Base-by-base conservation (phyloP, 2,329 filamentous ascomycete species). In the Calcarisporium arbuscula region DNA sequence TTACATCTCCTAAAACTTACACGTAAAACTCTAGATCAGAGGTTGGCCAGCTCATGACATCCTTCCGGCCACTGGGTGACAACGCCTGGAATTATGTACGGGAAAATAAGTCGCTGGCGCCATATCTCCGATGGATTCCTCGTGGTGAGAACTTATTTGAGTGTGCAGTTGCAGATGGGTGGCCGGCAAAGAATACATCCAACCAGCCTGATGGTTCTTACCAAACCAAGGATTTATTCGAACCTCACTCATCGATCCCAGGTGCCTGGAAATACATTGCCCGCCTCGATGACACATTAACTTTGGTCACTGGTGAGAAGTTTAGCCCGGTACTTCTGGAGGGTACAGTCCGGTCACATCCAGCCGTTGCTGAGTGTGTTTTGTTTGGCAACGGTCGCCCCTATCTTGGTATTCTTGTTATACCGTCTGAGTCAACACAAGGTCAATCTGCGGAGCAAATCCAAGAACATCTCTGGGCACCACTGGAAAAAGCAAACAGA, bases 281-380 rank as follows among this genome's bases (percentile, higher is more conserved):
- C 2, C 62, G 80, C 25, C 67, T 69, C 1, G 80, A 84, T 44
- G 68, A 73, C 4, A 77, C 77, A 34, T 65, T 83, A 22, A 74
- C 72, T 0, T 62, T 84, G 5, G 59, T 74, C 8, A 83, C 77
- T 6, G 79, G 80, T 3, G 82, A 82, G 59, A 84, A 83, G 44
- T 81, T 83, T 40, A 77, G 82, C 44, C 78, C 79, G 2, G 68
- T 71, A 2, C 71, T 73, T 0, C 51, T 82, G 4, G 80, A 84
- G 50, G 69, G 65, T 3, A 63, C 61, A 1, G 65, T 82, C 5
- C 53, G 65, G 2, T 66, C 64, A 0, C 50, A 51, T 9, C 43
- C 52, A 2, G 19, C 68, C 2, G 44, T 82, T 1, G 50, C 59
- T 3, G 77, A 81, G 37, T 70, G 70, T 0, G 53, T 82, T 16